Base-by-base conservation (phyloP, 2,329 filamentous ascomycete genomes). In the Talaromyces pinophilus region DNA sequence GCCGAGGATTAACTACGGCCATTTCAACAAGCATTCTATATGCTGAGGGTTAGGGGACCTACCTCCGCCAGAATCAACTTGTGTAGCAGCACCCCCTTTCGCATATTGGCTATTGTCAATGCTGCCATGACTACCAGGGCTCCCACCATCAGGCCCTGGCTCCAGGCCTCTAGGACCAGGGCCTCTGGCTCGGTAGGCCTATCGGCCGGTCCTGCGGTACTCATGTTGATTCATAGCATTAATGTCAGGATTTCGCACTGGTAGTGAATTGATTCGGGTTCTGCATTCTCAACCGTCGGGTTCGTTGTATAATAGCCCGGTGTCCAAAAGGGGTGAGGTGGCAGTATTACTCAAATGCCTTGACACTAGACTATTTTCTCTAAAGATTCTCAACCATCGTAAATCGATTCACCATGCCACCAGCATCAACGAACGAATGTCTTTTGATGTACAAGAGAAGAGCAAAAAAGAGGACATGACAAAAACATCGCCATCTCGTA, bases 51-150 rank as follows among this genome's bases (percentile, higher is more conserved):
- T 28, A 40, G 22, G 60, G 42, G 66, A 52, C 72, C n/a, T 68
- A 83, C 82, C 76, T 84, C 82, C 22, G 82, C 73, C 22, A 85
- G 70, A 70, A 85, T 84, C 44, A 85, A 73, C 69, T 84, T 84
- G 69, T 85, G 83, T 6, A 85, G 72, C 7, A 84, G 69, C 22
- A 82, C 76, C 5, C 78, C 75, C 19, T 74, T 77, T 33, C 80
- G 78, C 82, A 85, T 84, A 59, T 84, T 84, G n/a, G 80, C 76
- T 4, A 83, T 59, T 0, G 82, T 83, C 61, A 85, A 80, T 0
- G 77, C 78, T 15, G 77, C 75, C 82, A 85, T 83, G 61, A 84
- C 80, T 22, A 84, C 70, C 64, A 85, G 68, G 11, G 79, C 78
- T 8, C 83, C 83, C 1, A 85, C 74, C 82, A 84, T 82, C 64